Evolutionary conservation across 306 rosid species (phyloP).

Genomic region (Fagus sylvatica): DNA sequence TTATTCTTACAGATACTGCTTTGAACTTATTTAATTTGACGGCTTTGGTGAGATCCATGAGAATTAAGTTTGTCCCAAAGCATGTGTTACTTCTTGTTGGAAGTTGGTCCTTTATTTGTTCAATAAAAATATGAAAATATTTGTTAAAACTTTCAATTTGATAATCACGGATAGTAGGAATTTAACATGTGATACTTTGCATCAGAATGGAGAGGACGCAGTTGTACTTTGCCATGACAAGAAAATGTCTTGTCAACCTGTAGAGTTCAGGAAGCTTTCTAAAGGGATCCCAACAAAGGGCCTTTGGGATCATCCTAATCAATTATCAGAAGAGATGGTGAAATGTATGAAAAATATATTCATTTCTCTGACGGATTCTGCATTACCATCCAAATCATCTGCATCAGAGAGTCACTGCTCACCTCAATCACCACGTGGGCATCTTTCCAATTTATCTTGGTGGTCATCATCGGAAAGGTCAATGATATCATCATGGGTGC

Average conservation of each 20-base stretch:
- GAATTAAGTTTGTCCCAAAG: not conserved
- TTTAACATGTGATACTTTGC: slow-evolving; percentile 23
- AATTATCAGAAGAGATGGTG: slow-evolving; percentile 73
- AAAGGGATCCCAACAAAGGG: slow-evolving; percentile 49
- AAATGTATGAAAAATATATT: slow-evolving; percentile 78
- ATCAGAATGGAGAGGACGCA: slow-evolving; percentile 44
- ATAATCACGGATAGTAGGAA: not conserved
- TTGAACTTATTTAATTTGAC: not conserved
- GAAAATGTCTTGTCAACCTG: slow-evolving; percentile 26
- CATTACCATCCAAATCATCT: slow-evolving; percentile 38
- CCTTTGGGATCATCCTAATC: slow-evolving; percentile 70
- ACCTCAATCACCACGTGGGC: slow-evolving; percentile 57
- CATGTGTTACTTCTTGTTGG: not conserved
- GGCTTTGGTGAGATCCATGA: not conserved
- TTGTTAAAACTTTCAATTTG: not conserved
- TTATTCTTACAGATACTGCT: not conserved
- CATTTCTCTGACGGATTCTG: slow-evolving; percentile 63
- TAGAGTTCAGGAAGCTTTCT: slow-evolving; percentile 40
- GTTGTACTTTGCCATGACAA: slow-evolving; percentile 32
- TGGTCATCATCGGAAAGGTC: slow-evolving; percentile 78
- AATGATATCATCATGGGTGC: slow-evolving; percentile 50
- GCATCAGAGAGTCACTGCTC: slow-evolving; percentile 45
- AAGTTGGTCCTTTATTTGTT: not conserved
- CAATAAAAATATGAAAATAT: not conserved
- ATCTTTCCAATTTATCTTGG: slow-evolving; percentile 65